These are phyloP conservation scores for Termitomyces sp. DNA, from an alignment of 768 basidiomycete species.

Conservation along the genomic window DNA sequence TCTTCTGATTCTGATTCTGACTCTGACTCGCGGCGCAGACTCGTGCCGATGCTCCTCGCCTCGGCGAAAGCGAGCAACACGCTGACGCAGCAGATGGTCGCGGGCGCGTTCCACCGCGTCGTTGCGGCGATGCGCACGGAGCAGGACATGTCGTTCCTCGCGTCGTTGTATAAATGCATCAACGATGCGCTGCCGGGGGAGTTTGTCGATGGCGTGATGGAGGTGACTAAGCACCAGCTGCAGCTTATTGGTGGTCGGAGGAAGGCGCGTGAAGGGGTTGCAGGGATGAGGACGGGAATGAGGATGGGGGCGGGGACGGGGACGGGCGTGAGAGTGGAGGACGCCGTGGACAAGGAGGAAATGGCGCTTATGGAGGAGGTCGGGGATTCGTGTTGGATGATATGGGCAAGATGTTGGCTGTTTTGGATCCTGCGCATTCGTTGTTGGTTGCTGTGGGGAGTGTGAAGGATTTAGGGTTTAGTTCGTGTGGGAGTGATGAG, in stretches of 20 bases:
- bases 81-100: background rate
- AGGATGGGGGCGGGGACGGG: background rate
- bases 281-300: constrained; percentile 3
- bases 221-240: constrained; percentile 69
- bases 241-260: constrained; percentile 64
- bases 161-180: background rate
- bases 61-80: background rate
- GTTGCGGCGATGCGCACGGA: background rate
- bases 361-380: too few relatives aligned
- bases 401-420: background rate
- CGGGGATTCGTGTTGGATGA: too few relatives aligned
- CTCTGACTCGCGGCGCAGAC: background rate
- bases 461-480: background rate
- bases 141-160: background rate
- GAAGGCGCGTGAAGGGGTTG: constrained; percentile 36
- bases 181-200: constrained; percentile 38
- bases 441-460: background rate
- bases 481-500: background rate
- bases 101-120: background rate
- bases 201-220: constrained; percentile 48
- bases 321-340: constrained; percentile 4
- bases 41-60: background rate
- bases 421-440: background rate
- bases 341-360: background rate
- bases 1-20: background rate